Conservation (phyloP, 2,329 filamentous ascomycete genomes). For the Verticillium zaregamsianum region DNA sequence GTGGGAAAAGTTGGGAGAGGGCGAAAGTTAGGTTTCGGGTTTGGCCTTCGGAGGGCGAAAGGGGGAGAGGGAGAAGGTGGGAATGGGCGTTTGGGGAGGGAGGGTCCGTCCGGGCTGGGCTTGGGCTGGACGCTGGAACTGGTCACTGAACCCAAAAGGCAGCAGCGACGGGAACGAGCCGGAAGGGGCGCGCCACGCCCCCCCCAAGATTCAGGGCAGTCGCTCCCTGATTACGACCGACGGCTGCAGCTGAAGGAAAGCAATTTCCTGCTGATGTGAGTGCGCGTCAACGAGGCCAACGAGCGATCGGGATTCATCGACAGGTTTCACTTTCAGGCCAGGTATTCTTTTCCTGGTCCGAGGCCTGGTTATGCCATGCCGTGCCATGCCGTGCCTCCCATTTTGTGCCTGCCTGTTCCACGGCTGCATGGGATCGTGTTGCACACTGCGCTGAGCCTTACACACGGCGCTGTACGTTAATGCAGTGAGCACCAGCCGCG, state of each 20-base stretch:
- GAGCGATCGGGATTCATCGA: neutral
- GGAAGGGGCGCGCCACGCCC: neutral
- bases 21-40: neutral
- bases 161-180: neutral
- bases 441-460: neutral
- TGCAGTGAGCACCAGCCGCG: neutral
- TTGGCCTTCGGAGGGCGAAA: neutral
- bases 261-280: neutral
- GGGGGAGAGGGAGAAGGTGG: neutral
- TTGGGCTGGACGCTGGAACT: neutral
- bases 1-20: neutral
- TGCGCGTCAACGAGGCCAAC: neutral
- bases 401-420: neutral
- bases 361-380: too few species aligned
- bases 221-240: neutral
- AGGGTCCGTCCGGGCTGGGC: constrained; percentile 2
- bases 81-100: neutral
- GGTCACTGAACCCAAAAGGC: neutral
- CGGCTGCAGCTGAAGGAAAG: neutral
- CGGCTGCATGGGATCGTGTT: neutral
- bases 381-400: neutral
- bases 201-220: neutral
- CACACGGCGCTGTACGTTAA: neutral
- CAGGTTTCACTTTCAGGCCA: neutral
- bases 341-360: neutral